These are phyloP conservation scores for Vanrija pseudolonga DNA, from an alignment of 1,284 basidiomycete genomes.

Conservation along the genomic window DNA sequence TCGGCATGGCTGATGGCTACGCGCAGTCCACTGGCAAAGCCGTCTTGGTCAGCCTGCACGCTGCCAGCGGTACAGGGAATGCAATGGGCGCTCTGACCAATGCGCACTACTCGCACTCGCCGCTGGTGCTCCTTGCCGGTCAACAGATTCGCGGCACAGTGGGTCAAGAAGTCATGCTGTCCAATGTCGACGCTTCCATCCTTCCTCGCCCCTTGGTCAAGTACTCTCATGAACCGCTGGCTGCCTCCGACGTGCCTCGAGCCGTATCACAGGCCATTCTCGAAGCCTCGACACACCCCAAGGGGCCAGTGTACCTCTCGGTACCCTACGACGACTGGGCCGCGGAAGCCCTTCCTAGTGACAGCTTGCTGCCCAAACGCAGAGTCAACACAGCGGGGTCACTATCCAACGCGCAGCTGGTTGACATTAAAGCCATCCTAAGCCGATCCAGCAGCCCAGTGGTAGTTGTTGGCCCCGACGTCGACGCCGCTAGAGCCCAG, in stretches of 20 bases:
- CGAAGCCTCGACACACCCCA: conserved; percentile 2
- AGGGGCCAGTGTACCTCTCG: conserved; percentile 8
- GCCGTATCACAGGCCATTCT: conserved; percentile 7
- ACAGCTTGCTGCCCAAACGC: conserved; percentile 1
- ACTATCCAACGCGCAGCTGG: not conserved
- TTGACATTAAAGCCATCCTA: not conserved
- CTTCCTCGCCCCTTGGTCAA: conserved; percentile 8
- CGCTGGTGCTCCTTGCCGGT: conserved; percentile 13
- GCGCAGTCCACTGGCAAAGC: conserved; percentile 4
- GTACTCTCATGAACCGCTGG: conserved; percentile 8
- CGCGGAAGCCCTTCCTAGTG: not conserved
- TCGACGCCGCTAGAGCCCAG: conserved; percentile 6
- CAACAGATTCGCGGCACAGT: conserved; percentile 14
- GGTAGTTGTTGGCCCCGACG: conserved; percentile 12
- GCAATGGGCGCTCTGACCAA: conserved; percentile 16
- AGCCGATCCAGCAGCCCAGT: not conserved
- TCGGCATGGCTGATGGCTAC: conserved; percentile 15
- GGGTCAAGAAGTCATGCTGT: conserved; percentile 15
- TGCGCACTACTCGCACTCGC: conserved; percentile 8
- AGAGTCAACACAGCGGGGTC: not conserved
- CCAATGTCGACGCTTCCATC: conserved; percentile 6
- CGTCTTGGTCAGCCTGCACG: conserved; percentile 8
- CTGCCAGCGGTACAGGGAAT: conserved; percentile 10
- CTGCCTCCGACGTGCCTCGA: conserved; percentile 8
- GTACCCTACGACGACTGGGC: conserved; percentile 15